Conservation (phyloP, 495 filamentous ascomycete genomes). For the Cercophora newfieldiana region DNA sequence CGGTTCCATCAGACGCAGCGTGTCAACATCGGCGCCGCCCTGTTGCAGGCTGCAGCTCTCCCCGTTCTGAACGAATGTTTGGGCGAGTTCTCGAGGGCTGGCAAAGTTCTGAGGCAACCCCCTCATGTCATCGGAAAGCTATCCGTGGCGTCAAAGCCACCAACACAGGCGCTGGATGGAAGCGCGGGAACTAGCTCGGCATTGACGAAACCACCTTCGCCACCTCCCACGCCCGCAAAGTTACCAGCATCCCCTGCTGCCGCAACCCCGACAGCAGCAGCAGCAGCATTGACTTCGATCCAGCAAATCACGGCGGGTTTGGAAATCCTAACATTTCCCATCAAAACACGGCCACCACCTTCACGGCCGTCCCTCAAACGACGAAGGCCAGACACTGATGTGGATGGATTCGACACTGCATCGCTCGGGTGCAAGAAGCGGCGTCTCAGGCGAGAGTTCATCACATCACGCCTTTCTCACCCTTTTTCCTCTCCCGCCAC, state of each 20-base stretch:
- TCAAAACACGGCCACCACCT: neutral
- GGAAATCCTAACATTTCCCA: constrained; percentile 27
- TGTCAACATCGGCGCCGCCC: constrained; percentile 24
- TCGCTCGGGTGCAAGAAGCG: constrained; percentile 63
- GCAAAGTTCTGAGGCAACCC: neutral
- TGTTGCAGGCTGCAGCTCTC: constrained; percentile 22
- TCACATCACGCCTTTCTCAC: constrained; percentile 67
- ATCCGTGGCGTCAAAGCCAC: neutral
- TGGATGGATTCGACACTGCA: constrained; percentile 59
- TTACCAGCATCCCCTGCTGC: neutral
- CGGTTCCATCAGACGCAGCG: constrained; percentile 16
- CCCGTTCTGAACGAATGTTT: constrained; percentile 22
- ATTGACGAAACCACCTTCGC: neutral
- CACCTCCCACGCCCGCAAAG: neutral
- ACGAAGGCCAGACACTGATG: constrained; percentile 56
- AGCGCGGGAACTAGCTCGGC: neutral
- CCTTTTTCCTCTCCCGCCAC: constrained; percentile 69
- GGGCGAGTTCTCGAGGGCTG: constrained; percentile 21
- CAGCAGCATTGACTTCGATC: constrained; percentile 6
- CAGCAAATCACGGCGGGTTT: constrained; percentile 18
- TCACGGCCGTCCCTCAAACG: constrained; percentile 51
- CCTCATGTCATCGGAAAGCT: neutral
- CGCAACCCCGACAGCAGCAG: neutral
- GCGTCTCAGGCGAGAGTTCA: constrained; percentile 58
- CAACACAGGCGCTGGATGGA: neutral